Percentiles rank a stretch among this genome's conserved stretches.
Conservation (phyloP, 2,329 filamentous ascomycete genomes). For the Sordariomycetes sp. region DNA sequence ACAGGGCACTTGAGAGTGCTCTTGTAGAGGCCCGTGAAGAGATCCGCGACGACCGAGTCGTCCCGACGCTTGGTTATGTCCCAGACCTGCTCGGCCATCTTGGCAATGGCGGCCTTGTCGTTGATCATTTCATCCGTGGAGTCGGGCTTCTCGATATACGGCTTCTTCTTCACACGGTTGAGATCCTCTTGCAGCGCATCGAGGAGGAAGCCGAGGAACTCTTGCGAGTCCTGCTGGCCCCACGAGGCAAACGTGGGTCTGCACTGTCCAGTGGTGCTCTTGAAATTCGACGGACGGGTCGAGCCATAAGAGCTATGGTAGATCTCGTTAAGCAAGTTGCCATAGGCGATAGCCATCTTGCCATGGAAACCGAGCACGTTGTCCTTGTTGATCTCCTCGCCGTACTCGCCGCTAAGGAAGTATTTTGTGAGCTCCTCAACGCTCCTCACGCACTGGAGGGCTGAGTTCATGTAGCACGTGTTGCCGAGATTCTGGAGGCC, state of each 20-base stretch:
- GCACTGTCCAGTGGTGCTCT: conserved; percentile 47
- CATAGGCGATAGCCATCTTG: conserved; percentile 77
- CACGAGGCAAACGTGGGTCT: conserved; percentile 86
- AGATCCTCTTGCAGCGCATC: conserved; percentile 93
- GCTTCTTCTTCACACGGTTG: conserved; percentile 88
- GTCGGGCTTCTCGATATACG: conserved; percentile 94
- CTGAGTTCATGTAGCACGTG: conserved; percentile 99
- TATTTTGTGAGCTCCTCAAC: conserved; percentile 91
- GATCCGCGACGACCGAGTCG: conserved; percentile 87
- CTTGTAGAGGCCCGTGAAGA: conserved; percentile 98
- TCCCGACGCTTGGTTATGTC: conserved; percentile 86
- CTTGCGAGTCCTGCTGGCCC: conserved; percentile 93
- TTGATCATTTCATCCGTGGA: conserved; percentile 94
- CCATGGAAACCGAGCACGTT: conserved; percentile 84
- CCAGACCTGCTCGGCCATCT: conserved; percentile 83
- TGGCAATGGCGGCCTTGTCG: conserved; percentile 66
- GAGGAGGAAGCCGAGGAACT: conserved; percentile 89
- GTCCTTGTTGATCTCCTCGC: conserved; percentile 69
- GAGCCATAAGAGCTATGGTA: conserved; percentile 62
- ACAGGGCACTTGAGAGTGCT: conserved; percentile 87
- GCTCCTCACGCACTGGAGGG: conserved; percentile 85
- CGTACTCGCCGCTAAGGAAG: conserved; percentile 67
- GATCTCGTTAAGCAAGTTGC: conserved; percentile 62
- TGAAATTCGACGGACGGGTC: conserved; percentile 56
- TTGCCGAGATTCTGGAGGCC: conserved; percentile 89